Percentiles rank a stretch among this genome's conserved stretches.
phyloP scores from a whole-genome alignment of 805 yeast genomes.

The Hanseniaspora mollemarum region DNA sequence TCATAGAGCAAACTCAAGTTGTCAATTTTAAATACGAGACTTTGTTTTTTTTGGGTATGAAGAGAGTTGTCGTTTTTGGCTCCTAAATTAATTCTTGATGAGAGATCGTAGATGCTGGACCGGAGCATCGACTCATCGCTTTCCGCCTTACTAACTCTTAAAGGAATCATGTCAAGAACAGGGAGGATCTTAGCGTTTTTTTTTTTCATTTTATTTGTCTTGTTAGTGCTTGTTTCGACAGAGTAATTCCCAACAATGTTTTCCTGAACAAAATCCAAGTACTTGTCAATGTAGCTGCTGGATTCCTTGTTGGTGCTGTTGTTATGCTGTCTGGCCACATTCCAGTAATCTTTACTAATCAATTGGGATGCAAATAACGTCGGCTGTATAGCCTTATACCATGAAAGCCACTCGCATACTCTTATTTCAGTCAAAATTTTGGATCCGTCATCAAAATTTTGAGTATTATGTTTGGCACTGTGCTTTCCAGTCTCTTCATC shows the following conservation, averaged over 20 bases:
- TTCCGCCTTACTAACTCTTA: neutral
- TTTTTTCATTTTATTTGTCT: conserved; percentile 2
- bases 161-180: conserved; percentile 1
- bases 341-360: conserved; percentile 6
- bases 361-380: neutral
- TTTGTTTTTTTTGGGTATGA: neutral
- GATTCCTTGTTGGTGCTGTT: no score
- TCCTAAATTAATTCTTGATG: no score
- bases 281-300: conserved; percentile 2
- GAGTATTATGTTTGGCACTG: no score
- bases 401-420: neutral
- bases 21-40: neutral
- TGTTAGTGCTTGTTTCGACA: neutral
- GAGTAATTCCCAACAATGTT: neutral
- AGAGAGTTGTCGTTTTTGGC: neutral
- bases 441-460: conserved; percentile 7
- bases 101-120: neutral
- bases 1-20: neutral
- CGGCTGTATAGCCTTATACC: neutral
- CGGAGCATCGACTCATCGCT: neutral
- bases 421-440: neutral
- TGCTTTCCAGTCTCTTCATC: neutral
- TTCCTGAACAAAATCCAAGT: conserved; percentile 7
- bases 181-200: conserved; percentile 3
- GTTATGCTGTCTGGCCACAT: neutral